phyloP scores from a whole-genome alignment of 352 stramenopile genomes.

The Phytophthora boehmeriae region DNA sequence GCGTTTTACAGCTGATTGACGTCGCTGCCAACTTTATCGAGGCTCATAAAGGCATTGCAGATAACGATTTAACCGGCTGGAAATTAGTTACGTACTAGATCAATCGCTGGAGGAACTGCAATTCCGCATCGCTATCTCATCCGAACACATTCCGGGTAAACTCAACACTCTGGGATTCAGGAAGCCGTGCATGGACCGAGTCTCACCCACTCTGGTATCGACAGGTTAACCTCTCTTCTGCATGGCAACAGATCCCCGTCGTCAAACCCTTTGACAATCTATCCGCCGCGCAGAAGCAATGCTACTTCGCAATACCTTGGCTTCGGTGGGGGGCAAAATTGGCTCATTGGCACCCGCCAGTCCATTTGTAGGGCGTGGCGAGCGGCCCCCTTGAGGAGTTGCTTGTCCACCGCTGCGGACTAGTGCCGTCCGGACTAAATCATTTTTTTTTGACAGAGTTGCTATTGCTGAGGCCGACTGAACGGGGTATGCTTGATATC shows the following conservation, averaged over 20 bases:
- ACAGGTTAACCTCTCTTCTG: no score
- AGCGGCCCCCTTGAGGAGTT: no score
- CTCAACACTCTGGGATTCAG: slow-evolving; percentile 18
- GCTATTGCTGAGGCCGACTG: no score
- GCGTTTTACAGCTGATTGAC: no score
- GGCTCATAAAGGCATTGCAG: not conserved
- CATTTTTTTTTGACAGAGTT: no score
- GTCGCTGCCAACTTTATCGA: not conserved
- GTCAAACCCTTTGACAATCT: slow-evolving; percentile 13
- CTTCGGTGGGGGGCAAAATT: slow-evolving; percentile 3
- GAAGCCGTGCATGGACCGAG: slow-evolving; percentile 10
- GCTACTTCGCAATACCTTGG: no score
- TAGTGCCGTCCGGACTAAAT: no score
- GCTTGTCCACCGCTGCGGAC: no score
- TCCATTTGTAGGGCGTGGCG: no score
- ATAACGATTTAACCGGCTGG: no score
- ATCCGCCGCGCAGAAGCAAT: slow-evolving; percentile 7
- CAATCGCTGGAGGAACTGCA: slow-evolving; percentile 14
- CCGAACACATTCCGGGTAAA: slow-evolving; percentile 19
- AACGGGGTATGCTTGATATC: no score
- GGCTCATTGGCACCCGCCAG: slow-evolving; percentile 23
- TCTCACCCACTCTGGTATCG: not conserved
- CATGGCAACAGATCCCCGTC: slow-evolving; percentile 9
- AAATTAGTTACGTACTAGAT: slow-evolving; percentile 13
- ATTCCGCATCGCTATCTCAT: slow-evolving; percentile 4